Evolutionary conservation across 2,329 filamentous ascomycete genomes (phyloP), one percentile per base, ranked within the genome.

Genomic region (Pestalotiopsis sp.): DNA sequence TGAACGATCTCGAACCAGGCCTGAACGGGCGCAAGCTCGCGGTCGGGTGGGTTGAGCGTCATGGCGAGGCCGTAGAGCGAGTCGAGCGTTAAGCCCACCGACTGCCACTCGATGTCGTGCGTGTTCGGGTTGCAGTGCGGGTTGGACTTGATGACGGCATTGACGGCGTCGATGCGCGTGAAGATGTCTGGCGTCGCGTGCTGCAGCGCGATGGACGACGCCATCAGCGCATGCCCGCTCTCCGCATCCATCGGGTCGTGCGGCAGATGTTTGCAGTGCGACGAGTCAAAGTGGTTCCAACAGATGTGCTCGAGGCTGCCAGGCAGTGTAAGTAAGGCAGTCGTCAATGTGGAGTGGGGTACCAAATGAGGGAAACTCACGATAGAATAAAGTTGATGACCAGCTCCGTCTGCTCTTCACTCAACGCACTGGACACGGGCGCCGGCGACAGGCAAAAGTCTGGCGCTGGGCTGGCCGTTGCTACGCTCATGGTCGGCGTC

Each of bases 351-450:
- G 52, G n/a, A 64, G n/a, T 20, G 4, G 11, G 3, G 3, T 5
- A 45, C 12, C 20, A 36, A 64, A 56, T 20, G 23, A n/a, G 20
- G 3, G 11, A 25, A 7, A 66, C 84, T 71, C 79, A 87, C 85
- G 83, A 82, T 25, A 88, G 78, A 68, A 88, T 86, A 66, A 88
- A 86, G 76, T 88, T 87, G 71, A 88, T 81, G 20, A 80, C 84
- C 58, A 79, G 77, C 57, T 84, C 81, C 39, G 83, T 84, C 72
- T 87, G 80, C 3, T 77, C 76, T 1, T 59, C 41, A 25, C 27
- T 66, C 52, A 66, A 59, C 76, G 74, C 4, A 77, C 80, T 68
- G 80, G 75, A 61, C 76, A 76, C 13, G 74, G 69, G 69, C 76
- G 67, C 68, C 66, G 41, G 68, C 69, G n/a, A 73, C 27, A 61